Percentiles rank a stretch among this genome's conserved stretches.
Conservation (phyloP, 2,329 filamentous ascomycete genomes). For the Claviceps sp. region DNA sequence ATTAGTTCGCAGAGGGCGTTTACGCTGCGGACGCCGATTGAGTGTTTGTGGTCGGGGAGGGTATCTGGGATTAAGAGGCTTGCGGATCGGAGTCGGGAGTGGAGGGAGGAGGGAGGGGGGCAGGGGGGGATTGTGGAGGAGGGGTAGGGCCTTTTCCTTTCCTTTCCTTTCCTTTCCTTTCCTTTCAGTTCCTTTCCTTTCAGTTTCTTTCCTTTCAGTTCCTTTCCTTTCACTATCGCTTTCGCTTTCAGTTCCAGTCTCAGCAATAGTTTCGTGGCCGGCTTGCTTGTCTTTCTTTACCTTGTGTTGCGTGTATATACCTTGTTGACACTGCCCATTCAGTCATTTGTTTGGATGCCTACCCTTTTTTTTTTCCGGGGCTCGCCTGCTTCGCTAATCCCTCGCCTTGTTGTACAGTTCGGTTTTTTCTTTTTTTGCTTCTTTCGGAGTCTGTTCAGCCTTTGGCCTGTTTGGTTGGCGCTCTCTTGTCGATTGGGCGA, state of each 20-base stretch:
- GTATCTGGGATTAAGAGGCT: slow-evolving; percentile 70
- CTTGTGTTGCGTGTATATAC: no score
- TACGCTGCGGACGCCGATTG: slow-evolving; percentile 81
- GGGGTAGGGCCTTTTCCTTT: slow-evolving; percentile 23
- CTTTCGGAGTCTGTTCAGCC: not conserved
- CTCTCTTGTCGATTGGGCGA: no score
- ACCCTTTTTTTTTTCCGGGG: not conserved
- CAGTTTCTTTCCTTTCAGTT: no score
- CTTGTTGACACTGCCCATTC: no score
- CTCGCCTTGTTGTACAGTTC: no score
- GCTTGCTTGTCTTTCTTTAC: no score
- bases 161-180: no score
- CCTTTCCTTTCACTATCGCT: no score
- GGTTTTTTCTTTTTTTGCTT: not conserved
- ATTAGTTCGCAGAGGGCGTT: slow-evolving; percentile 90
- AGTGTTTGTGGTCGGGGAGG: slow-evolving; percentile 76
- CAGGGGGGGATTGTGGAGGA: slow-evolving; percentile 51
- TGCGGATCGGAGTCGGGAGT: slow-evolving; percentile 75
- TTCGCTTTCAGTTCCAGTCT: no score
- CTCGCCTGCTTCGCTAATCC: not conserved
- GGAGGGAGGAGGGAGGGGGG: slow-evolving; percentile 76
- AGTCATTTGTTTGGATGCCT: not conserved
- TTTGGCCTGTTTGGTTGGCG: no score
- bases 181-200: no score
- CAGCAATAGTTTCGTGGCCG: no score